Evolutionary conservation across 2,329 filamentous ascomycete species (phyloP), one percentile per base, ranked within the genome.

Genomic region (Exophiala bonariae): DNA sequence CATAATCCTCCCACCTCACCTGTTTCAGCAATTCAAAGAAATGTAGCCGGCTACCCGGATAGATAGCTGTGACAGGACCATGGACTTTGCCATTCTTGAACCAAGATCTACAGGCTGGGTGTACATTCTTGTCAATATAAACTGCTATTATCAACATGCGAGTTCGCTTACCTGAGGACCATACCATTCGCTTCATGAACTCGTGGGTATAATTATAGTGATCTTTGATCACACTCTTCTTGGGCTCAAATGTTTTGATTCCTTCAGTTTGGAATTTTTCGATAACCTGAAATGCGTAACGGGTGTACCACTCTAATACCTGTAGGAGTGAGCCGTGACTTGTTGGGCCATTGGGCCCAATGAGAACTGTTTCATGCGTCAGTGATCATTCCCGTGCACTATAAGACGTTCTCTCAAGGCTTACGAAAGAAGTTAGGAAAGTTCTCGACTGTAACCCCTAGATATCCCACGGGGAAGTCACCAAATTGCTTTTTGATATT

Each of bases 1-100:
- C 56, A 55, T 65, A 66, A 38, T 63, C 52, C 46, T 66, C 62
- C 34, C 56, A 67, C 4, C 64, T 60, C 19, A 65, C 64, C 32
- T 65, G 53, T 48, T 66, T 65, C 53, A 67, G 65, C 10, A 61
- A 56, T 20, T 47, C 44, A 19, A 47, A 45, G n/a, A 43, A 54
- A 17, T 54, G 51, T 2, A 54, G 23, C 8, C 40, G 26, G 16
- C 42, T 47, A 1, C 51, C 48, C 2, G 48, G 39, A 23, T 36
- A 51, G 10, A 45, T 44, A 9, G 44, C 49, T 2, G 30, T 35
- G 11, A 48, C 44, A 0, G 33, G 36, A 1, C 39, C 40, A 17
- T 47, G 28, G 3, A 18, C 23, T 14, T 42, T 41, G 22, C 59
- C 58, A 16, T 50, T 48, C 38, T 53, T 53, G 37, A 41, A 53